A percentile compares a stretch with the other conserved stretches of the same genome.
Evolutionary conservation across 129 eudicot species (phyloP).

Genomic region (Centaurea solstitialis): DNA sequence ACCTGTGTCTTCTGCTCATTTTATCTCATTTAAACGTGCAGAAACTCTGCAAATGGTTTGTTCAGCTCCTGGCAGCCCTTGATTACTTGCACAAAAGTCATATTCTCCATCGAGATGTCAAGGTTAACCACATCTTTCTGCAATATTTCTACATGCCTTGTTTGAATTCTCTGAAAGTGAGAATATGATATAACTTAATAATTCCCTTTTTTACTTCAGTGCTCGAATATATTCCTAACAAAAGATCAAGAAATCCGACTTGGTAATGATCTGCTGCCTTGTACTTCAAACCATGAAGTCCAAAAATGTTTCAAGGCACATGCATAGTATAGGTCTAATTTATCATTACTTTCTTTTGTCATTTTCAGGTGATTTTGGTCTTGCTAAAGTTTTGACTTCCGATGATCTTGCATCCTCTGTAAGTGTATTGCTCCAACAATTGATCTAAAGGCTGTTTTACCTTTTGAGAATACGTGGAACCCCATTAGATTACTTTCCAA

Average conservation of each 20-base stretch:
- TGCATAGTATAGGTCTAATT: not conserved
- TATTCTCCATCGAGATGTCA: conserved; percentile 96
- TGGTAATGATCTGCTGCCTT: conserved; percentile 45
- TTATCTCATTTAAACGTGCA: conserved; percentile 35
- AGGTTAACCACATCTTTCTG: conserved; percentile 49
- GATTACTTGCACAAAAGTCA: conserved; percentile 86
- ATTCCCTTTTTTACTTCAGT: conserved; percentile 51
- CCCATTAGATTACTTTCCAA: not conserved
- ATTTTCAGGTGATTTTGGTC: conserved; percentile 94
- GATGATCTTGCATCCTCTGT: conserved; percentile 98
- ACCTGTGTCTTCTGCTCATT: not conserved
- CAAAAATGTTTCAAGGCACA: not conserved
- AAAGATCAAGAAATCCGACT: conserved; percentile 89
- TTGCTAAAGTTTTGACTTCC: conserved; percentile 85
- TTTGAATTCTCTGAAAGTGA: not conserved
- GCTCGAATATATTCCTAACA: conserved; percentile 93
- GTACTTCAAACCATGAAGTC: conserved; percentile 8
- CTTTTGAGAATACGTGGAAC: not conserved
- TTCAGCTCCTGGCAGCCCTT: conserved; percentile 85
- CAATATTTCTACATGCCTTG: not conserved
- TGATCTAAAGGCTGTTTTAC: conserved; percentile 14
- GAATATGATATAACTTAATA: conserved; percentile 6
- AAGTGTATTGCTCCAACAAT: conserved; percentile 36
- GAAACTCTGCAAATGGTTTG: conserved; percentile 95
- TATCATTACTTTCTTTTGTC: conserved; percentile 3